Base-by-base conservation (phyloP, 148 eudicot species). In the Hydrangea macrophylla region DNA sequence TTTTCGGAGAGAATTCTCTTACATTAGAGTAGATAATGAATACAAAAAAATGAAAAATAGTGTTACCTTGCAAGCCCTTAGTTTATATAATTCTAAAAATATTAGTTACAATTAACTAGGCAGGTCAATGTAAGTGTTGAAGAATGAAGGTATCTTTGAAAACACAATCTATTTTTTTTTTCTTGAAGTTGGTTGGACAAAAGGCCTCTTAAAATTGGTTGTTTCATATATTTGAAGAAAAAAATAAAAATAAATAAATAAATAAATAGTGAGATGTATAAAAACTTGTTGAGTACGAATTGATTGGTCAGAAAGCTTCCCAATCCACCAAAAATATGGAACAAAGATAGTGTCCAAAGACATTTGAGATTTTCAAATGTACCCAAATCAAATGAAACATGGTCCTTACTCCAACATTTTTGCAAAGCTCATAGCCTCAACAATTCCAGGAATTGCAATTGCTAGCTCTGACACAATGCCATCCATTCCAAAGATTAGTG, bases 381-480 rank as follows among this genome's bases (percentile, higher is more conserved):
- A 39, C 42, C 17, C 22, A 33, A 64, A 44, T 57, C 37, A 48
- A 65, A 37, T 26, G 7, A 32, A 68, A 28, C 61, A 50, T 17
- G 77, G 27, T 54, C 48, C 95, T 85, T 81, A 94, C 97, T 94
- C 90, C 35, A 94, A 81, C 98, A 94, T 94, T 82, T 94, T 97
- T 0, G 98, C 98, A 75, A 94, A 94, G 78, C 98, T 94, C 98
- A 94, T 94, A 74, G 98, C 98, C 82, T 94, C 98, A 73, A 90
- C 98, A 51, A 94, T 94, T 62, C 98, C 98, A 48, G 98, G 98
- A 70, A 94, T 94, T 50, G 98, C 88, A 86, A 90, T 94, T 44
- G 98, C 90, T 55, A 94, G 74, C 73, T 94, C 98, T 10, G 97
- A 88, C 17, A 94, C 70, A 79, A 94, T 85, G 55, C 88, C 87